Evolutionary conservation across 371 early-diverging fungal species (phyloP), one percentile per base, ranked within the genome.

Genomic region (Batkoa obscura): DNA sequence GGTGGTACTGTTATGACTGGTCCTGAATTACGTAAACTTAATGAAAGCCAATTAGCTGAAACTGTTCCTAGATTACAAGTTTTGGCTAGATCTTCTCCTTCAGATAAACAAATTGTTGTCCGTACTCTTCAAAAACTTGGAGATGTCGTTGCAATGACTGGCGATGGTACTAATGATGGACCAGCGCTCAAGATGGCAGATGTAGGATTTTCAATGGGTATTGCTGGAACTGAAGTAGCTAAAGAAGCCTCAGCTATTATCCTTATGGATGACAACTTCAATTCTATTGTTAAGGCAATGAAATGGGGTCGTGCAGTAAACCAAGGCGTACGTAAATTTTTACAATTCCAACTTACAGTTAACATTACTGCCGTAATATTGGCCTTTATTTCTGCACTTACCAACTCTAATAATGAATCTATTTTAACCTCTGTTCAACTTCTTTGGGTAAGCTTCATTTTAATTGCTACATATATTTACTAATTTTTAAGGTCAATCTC

Each of bases 161-260:
- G 88, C 8, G 88, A 88, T 60, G 88, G 88, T 43, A 81, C 80
- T 41, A 81, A 81, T 51, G 79, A 82, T 64, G 85, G 75, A 5
- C 84, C 84, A 5, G 87, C 88, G 3, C 66, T 88, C 34, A 86
- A 86, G 59, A 61, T 71, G 53, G 83, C 88, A 0, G 83, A 88
- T 61, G 80, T 88, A 13, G 87, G 88, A 3, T 84, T 86, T 62
- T 73, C 77, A 1, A 83, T 86, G 88, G 88, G 88, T 13, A 76
- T 83, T 48, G 67, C 81, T 3, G 88, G 88, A 35, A 84, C 87
- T 4, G 86, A 86, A 56, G 81, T 86, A 5, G 83, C 86, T 34
- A 86, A 86, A 58, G 81, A 85, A 65, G 87, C 87, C 0, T 81
- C 84, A 2, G 68, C 76, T 15, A 86, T 88, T 57, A 76, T 88